Evolutionary conservation across 2,329 filamentous ascomycete genomes (phyloP).

Genomic region (Clarireedia sp.): DNA sequence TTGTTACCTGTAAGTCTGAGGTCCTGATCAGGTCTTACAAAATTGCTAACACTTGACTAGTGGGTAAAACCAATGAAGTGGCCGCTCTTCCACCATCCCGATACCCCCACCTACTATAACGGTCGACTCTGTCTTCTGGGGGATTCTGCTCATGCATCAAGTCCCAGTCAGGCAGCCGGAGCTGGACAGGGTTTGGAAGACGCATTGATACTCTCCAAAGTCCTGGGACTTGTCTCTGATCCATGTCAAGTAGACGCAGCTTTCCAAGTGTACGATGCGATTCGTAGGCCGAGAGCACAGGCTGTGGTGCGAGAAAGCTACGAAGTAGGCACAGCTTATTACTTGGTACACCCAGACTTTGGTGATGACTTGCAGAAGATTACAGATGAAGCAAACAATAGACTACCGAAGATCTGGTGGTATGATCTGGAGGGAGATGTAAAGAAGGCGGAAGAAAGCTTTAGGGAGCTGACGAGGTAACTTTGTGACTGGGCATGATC

Average conservation of each 20-base stretch:
- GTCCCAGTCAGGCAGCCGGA: conserved; percentile 50
- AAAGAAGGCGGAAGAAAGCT: conserved; percentile 23
- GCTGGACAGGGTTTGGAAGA: conserved; percentile 50
- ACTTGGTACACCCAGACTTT: conserved; percentile 33
- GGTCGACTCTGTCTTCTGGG: conserved; percentile 42
- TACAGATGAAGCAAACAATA: conserved; percentile 28
- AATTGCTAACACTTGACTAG: background rate
- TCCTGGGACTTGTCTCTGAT: conserved; percentile 35
- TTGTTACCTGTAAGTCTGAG: conserved; percentile 13
- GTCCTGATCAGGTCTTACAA: background rate
- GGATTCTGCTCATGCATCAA: conserved; percentile 53
- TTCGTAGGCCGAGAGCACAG: conserved; percentile 30
- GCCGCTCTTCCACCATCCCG: conserved; percentile 24
- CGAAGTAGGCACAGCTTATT: conserved; percentile 29
- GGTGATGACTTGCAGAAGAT: conserved; percentile 31
- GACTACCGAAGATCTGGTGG: conserved; percentile 29
- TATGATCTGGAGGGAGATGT: conserved; percentile 28
- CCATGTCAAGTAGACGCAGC: conserved; percentile 32
- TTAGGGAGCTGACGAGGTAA: background rate
- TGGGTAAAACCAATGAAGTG: conserved; percentile 15
- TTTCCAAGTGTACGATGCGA: conserved; percentile 40
- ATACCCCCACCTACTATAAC: conserved; percentile 32
- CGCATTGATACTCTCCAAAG: conserved; percentile 32
- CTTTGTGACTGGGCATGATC: background rate
- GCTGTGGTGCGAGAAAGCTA: conserved; percentile 10